These are phyloP conservation scores for Alternaria angustiovoidea DNA, from an alignment of 2,329 filamentous ascomycete species.

Conservation along the genomic window DNA sequence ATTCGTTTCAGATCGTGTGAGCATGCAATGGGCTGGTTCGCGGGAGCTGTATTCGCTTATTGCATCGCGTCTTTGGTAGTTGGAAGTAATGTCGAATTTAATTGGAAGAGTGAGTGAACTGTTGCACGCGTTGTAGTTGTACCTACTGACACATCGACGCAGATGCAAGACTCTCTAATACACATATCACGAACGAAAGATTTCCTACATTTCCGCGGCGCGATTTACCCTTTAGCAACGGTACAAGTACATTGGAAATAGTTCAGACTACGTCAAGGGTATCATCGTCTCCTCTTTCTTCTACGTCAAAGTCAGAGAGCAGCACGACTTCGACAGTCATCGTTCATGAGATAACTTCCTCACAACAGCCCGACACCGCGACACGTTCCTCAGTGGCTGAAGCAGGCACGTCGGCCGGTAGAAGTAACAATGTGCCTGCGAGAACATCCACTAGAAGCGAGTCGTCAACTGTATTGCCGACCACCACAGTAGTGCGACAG, in stretches of 20 bases:
- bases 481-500: neutral
- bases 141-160: neutral
- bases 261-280: neutral
- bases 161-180: slow-evolving; percentile 6
- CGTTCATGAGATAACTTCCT: neutral
- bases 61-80: slow-evolving; percentile 11
- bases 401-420: too few relatives aligned
- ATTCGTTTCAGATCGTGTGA: slow-evolving; percentile 37
- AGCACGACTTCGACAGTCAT: neutral
- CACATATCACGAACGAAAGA: neutral
- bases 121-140: neutral
- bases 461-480: neutral
- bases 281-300: neutral
- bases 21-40: slow-evolving; percentile 49
- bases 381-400: neutral
- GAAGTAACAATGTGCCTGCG: neutral
- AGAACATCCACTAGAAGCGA: neutral
- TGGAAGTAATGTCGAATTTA: neutral
- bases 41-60: slow-evolving; percentile 31
- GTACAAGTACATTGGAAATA: slow-evolving; percentile 7
- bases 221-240: slow-evolving; percentile 13
- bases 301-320: neutral
- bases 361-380: neutral
- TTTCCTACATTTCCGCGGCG: slow-evolving; percentile 15
- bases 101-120: slow-evolving; percentile 5